Evolutionary conservation across 140 eudicot species (phyloP).

Genomic region (Erigeron philadelphicus): DNA sequence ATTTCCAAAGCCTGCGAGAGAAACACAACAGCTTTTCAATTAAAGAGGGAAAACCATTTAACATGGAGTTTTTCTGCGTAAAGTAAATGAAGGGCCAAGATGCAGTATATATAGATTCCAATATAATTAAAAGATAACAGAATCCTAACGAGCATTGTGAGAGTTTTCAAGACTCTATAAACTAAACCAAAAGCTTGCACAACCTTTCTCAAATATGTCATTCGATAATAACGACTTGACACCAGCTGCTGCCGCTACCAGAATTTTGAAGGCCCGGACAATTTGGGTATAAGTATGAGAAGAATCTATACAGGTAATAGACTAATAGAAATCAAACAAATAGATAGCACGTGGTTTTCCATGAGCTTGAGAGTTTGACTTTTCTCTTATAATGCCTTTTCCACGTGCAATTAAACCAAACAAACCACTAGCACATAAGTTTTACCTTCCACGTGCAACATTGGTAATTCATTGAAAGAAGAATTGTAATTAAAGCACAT

Average conservation of each 20-base stretch:
- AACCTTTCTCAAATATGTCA: too few relatives aligned
- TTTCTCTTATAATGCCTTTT: background rate
- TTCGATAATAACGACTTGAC: constrained; percentile 2
- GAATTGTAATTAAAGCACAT: background rate
- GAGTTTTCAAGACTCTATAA: background rate
- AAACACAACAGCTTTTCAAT: constrained; percentile 17
- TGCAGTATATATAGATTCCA: constrained; percentile 14
- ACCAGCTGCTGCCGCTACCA: background rate
- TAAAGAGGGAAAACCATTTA: constrained; percentile 12
- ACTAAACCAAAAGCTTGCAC: constrained; percentile 6
- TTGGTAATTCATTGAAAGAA: background rate
- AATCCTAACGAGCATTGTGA: constrained; percentile 10
- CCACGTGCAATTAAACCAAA: background rate
- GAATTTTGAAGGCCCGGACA: background rate
- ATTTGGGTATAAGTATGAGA: background rate
- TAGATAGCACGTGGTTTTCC: background rate
- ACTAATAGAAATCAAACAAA: too few relatives aligned
- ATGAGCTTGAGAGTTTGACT: background rate
- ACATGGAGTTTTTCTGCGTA: background rate
- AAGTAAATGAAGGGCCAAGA: constrained; percentile 16
- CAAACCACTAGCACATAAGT: constrained; percentile 1
- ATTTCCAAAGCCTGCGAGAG: constrained; percentile 65
- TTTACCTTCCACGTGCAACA: background rate
- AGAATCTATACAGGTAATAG: background rate
- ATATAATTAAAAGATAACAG: background rate